Percentiles rank a stretch among this genome's conserved stretches.
phyloP scores from a whole-genome alignment of 805 yeast genomes.

The Ogataea nakhonphanomensis region DNA sequence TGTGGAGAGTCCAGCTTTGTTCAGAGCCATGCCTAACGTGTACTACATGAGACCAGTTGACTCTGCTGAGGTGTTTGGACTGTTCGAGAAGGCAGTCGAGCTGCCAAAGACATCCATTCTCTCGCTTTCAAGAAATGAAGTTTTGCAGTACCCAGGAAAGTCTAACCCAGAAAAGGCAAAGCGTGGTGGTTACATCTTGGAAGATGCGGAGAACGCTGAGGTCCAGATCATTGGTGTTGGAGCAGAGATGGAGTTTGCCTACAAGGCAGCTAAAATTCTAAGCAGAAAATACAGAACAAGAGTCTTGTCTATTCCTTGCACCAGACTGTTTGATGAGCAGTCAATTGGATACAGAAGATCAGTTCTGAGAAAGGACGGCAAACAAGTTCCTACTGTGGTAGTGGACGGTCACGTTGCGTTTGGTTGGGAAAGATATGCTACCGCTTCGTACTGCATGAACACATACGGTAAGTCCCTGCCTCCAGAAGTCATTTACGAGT shows the following conservation, averaged over 20 bases:
- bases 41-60: conserved; percentile 92
- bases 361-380: conserved; percentile 77
- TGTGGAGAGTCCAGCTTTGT: conserved; percentile 69
- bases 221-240: conserved; percentile 79
- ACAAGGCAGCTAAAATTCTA: conserved; percentile 77
- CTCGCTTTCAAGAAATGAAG: conserved; percentile 80
- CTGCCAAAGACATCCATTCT: conserved; percentile 59
- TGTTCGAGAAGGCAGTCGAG: conserved; percentile 64
- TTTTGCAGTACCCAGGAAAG: conserved; percentile 92
- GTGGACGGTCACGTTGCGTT: conserved; percentile 88
- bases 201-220: conserved; percentile 60
- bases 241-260: conserved; percentile 84
- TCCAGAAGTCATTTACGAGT: conserved; percentile 75
- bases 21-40: conserved; percentile 76
- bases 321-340: conserved; percentile 85
- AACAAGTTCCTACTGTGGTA: conserved; percentile 78
- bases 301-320: conserved; percentile 91
- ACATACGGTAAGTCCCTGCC: conserved; percentile 97
- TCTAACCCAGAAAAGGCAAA: conserved; percentile 78
- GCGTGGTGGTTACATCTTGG: conserved; percentile 88
- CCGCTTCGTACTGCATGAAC: conserved; percentile 93
- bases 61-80: conserved; percentile 84
- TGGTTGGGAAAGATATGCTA: conserved; percentile 95
- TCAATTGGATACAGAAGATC: conserved; percentile 73
- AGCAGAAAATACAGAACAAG: conserved; percentile 57